Evolutionary conservation across 2,329 filamentous ascomycete genomes (phyloP), one percentile per base, ranked within the genome.

Genomic region (Thelonectria discophora): DNA sequence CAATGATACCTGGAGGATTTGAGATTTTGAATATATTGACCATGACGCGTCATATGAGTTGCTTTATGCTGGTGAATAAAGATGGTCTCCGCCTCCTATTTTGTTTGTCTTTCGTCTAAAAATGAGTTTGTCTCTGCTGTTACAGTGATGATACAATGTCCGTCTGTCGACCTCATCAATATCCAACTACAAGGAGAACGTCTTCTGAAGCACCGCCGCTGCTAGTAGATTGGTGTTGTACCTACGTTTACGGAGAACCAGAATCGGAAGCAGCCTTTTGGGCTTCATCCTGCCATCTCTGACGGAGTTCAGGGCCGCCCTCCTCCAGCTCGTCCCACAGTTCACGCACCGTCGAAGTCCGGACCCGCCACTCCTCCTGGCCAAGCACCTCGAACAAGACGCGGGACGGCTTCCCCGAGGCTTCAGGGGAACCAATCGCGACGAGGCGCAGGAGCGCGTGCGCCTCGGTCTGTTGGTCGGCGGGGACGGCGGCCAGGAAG

Each of bases 371-470:
- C 62, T 80, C 78, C 1, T 77, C 69, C 37, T 71, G 69, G 5
- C 77, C 77, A 1, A 80, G 60, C n/a, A 78, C 63, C 17, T 63
- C 62, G 32, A 80, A 71, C 57, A 79, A 67, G 10, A 72, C 65
- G 55, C 27, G 72, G 46, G 60, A 73, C 66, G 68, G 67, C 68
- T 67, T 75, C 68, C 47, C 73, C 65, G 69, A 67, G 13, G 74
- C 72, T 8, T 73, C 65, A 13, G 69, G 61, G 20, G 68, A 69
- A 2, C 76, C 76, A 3, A 76, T 70, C 30, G 70, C 73, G 15
- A 76, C 62, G 8, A 77, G 67, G 17, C 76, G 72, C 51, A 78
- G 50, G 4, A 69, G 53, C 11, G 73, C 66, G 59, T 78, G 74
- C n/a, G 73, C 11, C 13, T 59, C 65, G 5, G 66, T 56, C 12